A percentile compares a stretch with the other conserved stretches of the same genome.
Evolutionary conservation across 176 grass and related monocot genomes (phyloP).

Genomic region (Microstegium vimineum): DNA sequence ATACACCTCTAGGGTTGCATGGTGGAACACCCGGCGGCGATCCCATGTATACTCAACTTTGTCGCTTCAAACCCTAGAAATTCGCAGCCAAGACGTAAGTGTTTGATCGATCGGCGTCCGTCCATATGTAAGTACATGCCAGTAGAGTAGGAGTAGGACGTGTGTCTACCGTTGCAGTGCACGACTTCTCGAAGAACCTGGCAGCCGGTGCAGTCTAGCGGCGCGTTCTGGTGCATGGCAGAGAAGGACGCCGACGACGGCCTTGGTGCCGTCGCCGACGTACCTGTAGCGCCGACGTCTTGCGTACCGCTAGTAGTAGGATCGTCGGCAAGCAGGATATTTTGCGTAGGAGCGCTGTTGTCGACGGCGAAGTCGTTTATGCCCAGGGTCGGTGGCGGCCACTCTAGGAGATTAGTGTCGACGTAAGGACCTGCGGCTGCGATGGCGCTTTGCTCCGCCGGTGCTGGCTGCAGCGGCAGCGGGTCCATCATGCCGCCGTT

Average conservation of each 20-base stretch:
- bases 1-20: constrained; percentile 36
- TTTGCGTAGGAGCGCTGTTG: neutral
- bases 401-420: neutral
- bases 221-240: neutral
- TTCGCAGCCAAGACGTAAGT: neutral
- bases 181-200: constrained; percentile 51
- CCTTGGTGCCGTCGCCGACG: neutral
- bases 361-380: neutral
- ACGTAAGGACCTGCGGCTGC: neutral
- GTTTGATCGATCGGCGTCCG: neutral
- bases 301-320: neutral
- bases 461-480: neutral
- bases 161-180: constrained; percentile 44
- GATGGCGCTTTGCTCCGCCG: neutral
- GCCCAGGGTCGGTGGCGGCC: neutral
- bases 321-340: neutral
- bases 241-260: neutral
- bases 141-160: neutral
- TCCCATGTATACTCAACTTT: constrained; percentile 48
- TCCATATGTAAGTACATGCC: neutral
- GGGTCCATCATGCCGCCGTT: neutral
- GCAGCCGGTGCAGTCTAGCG: constrained; percentile 45
- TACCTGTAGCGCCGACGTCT: neutral
- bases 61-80: constrained; percentile 14
- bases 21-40: constrained; percentile 38